Evolutionary conservation across 108 stramenopile genomes (phyloP).

Genomic region (Cyclotella choctawhatcheeana): DNA sequence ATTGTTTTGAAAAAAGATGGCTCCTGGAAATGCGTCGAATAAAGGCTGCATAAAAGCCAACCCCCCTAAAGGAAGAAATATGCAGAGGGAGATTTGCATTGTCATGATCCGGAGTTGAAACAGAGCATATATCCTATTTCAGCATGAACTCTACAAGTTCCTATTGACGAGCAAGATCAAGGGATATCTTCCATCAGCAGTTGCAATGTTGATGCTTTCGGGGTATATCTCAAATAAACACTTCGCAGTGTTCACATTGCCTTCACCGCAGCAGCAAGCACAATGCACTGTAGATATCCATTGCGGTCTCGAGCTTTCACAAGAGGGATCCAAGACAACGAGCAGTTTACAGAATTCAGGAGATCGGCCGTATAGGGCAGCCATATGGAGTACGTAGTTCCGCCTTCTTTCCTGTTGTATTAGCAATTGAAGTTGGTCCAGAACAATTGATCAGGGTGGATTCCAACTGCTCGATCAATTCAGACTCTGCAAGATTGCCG

Average conservation of each 20-base stretch:
- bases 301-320: background rate
- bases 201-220: no score
- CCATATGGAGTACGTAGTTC: background rate
- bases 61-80: background rate
- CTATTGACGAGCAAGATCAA: no score
- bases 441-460: background rate
- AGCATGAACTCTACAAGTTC: no score
- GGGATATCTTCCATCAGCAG: no score
- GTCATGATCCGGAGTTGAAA: no score
- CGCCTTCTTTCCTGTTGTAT: background rate
- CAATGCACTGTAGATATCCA: background rate
- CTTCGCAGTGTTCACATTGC: no score
- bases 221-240: no score
- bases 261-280: background rate
- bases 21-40: background rate
- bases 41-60: background rate
- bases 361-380: background rate
- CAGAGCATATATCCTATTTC: no score
- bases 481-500: background rate
- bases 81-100: background rate
- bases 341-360: background rate
- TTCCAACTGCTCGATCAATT: background rate
- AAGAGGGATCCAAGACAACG: background rate
- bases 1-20: background rate
- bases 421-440: background rate